phyloP scores from a whole-genome alignment of 768 basidiomycete species.

The Suillus tomentosus region DNA sequence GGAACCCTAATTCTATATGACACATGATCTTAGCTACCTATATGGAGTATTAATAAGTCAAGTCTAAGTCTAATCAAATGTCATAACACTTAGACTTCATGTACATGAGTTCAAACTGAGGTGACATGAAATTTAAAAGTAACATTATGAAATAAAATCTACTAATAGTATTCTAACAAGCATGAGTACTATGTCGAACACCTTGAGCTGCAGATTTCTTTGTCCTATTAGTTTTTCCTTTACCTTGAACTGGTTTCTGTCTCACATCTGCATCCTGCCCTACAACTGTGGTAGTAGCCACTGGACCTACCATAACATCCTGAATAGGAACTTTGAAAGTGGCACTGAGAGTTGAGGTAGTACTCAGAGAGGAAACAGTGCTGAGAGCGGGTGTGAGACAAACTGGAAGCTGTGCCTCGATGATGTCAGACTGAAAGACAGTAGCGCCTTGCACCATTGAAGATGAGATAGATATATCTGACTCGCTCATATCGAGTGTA shows the following conservation, averaged over 20 bases:
- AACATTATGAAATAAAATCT: not conserved
- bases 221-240: not conserved
- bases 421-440: not conserved
- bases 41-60: too few relatives aligned
- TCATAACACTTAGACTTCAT: too few relatives aligned
- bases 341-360: not conserved
- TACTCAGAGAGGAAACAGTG: not conserved
- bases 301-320: not conserved
- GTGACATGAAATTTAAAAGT: not conserved
- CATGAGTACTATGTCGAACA: not conserved
- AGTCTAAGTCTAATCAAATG: too few relatives aligned
- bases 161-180: constrained; percentile 1
- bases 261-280: not conserved
- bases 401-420: not conserved
- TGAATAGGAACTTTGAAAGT: not conserved
- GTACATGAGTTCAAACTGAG: too few relatives aligned
- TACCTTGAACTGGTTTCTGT: not conserved
- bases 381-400: not conserved
- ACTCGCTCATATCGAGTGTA: not conserved
- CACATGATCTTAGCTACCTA: not conserved
- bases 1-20: not conserved
- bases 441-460: not conserved
- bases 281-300: not conserved
- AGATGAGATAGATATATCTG: not conserved
- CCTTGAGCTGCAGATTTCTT: not conserved